A percentile compares a stretch with the other conserved stretches of the same genome.
phyloP scores from a whole-genome alignment of 352 stramenopile species.

The Phytophthora uliginosa region DNA sequence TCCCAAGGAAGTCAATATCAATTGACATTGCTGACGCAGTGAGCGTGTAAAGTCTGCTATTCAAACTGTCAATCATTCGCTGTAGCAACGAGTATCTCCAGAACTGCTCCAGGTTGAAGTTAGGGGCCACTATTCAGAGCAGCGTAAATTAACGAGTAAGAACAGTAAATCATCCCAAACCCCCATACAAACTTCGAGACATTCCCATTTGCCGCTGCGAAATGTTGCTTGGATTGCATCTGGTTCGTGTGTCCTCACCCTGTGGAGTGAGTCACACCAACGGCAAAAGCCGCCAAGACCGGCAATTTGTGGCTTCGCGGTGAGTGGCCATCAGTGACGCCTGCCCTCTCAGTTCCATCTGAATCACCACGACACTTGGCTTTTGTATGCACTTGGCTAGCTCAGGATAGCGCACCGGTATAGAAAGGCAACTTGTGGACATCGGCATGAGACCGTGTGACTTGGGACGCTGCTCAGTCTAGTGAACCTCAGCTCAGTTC shows the following conservation, averaged over 20 bases:
- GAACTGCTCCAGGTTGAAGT: slow-evolving; percentile 2
- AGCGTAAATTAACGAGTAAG: neutral
- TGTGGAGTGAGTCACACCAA: slow-evolving; percentile 2
- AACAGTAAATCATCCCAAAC: neutral
- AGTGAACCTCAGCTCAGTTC: slow-evolving; percentile 5
- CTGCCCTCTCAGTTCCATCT: slow-evolving; percentile 1
- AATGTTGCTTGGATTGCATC: neutral
- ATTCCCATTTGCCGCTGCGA: neutral
- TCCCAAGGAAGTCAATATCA: slow-evolving; percentile 20
- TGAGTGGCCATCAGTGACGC: neutral
- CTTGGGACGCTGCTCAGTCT: neutral
- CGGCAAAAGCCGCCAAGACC: neutral
- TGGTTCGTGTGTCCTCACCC: neutral
- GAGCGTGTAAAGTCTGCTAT: slow-evolving; percentile 3
- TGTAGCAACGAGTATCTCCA: neutral
- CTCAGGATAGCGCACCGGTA: neutral
- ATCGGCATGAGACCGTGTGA: slow-evolving; percentile 6
- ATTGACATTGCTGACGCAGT: slow-evolving; percentile 11
- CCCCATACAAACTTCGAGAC: neutral
- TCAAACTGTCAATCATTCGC: neutral
- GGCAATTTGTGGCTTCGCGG: slow-evolving; percentile 1
- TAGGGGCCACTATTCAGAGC: neutral
- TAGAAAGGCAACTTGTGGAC: slow-evolving; percentile 6
- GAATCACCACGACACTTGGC: neutral
- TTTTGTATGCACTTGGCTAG: slow-evolving; percentile 1